These are phyloP conservation scores for Leucosporidium creatinivorum DNA, from an alignment of 768 basidiomycete species.

Conservation along the genomic window DNA sequence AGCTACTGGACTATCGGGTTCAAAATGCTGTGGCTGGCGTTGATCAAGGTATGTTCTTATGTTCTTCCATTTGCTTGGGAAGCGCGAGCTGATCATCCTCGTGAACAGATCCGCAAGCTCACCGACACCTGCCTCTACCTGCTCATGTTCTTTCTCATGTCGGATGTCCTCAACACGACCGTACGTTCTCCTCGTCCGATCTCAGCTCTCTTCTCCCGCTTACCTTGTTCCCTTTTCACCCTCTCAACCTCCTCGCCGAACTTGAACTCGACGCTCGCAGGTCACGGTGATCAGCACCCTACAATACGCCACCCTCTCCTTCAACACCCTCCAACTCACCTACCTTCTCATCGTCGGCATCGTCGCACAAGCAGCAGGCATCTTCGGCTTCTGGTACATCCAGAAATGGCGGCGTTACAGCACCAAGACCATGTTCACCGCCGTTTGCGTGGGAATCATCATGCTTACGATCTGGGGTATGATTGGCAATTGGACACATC, in stretches of 20 bases:
- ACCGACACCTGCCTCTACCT: not conserved
- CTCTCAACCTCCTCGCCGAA: not conserved
- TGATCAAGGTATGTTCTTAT: no score
- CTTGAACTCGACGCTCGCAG: no score
- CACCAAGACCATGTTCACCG: slow-evolving; percentile 1
- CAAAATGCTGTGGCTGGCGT: not conserved
- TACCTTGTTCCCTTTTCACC: not conserved
- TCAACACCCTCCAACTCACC: not conserved
- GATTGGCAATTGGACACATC: not conserved
- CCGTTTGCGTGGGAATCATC: not conserved
- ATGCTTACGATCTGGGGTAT: not conserved
- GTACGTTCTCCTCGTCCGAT: not conserved
- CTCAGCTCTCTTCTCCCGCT: no score
- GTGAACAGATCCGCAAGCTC: not conserved
- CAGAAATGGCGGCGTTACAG: not conserved
- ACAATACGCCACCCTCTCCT: not conserved
- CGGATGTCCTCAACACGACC: not conserved
- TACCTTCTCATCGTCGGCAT: slow-evolving; percentile 3
- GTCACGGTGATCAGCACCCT: not conserved
- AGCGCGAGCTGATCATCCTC: not conserved
- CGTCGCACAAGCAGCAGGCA: not conserved
- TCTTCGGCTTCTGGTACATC: not conserved
- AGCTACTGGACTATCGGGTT: not conserved
- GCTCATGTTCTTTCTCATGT: not conserved
- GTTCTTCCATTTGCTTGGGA: no score